Evolutionary conservation across 2,329 filamentous ascomycete genomes (phyloP).

Genomic region (Neonectria faginata): DNA sequence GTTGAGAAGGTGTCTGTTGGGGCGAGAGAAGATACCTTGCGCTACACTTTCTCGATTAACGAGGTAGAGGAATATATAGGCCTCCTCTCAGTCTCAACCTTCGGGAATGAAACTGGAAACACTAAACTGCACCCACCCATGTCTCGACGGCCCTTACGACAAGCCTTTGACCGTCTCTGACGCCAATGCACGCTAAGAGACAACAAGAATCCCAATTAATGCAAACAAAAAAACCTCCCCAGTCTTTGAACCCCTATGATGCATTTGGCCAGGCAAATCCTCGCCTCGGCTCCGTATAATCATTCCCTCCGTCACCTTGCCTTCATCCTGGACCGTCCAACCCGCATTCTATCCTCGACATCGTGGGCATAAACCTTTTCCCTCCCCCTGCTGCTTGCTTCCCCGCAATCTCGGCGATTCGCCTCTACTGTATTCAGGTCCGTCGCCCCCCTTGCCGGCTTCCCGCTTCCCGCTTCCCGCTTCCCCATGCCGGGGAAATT

Average conservation of each 20-base stretch:
- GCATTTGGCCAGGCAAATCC: background rate
- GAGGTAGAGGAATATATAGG: background rate
- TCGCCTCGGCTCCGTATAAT: conserved; percentile 4
- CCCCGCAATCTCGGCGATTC: conserved; percentile 15
- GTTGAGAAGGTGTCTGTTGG: too few relatives aligned
- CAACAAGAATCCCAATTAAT: too few relatives aligned
- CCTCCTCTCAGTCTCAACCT: too few relatives aligned
- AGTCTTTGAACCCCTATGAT: background rate
- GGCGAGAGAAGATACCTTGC: too few relatives aligned
- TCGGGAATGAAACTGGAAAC: too few relatives aligned
- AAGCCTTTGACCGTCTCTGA: too few relatives aligned
- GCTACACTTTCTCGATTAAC: background rate
- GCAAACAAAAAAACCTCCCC: too few relatives aligned
- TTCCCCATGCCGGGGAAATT: conserved; percentile 9
- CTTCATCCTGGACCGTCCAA: background rate
- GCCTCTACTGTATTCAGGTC: conserved; percentile 1
- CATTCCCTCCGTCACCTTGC: background rate
- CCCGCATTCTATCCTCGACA: conserved; percentile 11
- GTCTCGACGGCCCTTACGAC: too few relatives aligned
- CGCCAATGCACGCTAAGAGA: background rate
- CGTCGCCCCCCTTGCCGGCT: background rate
- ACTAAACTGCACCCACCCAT: too few relatives aligned
- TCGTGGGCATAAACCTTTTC: conserved; percentile 17
- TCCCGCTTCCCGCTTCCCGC: too few relatives aligned
- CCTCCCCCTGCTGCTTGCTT: conserved; percentile 16